A percentile compares a stretch with the other conserved stretches of the same genome.
phyloP scores from a whole-genome alignment of 192 early-diverging fungal species.

The Lunasporangiospora selenospora region DNA sequence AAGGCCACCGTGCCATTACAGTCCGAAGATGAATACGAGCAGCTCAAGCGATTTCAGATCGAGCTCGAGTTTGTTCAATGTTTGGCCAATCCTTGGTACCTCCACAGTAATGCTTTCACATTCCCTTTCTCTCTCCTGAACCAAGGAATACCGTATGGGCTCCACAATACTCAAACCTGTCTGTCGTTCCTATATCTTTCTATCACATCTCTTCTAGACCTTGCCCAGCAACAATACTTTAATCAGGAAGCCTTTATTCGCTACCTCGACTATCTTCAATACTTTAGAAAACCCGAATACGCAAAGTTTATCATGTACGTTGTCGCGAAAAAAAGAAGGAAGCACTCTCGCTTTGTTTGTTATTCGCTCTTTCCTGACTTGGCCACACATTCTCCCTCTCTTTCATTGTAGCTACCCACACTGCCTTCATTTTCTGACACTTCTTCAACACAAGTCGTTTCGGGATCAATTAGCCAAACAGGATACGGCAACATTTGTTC shows the following conservation, averaged over 20 bases:
- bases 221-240: constrained; percentile 91
- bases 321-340: too few relatives aligned
- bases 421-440: constrained; percentile 82
- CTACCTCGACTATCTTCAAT: constrained; percentile 90
- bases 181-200: not conserved
- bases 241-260: constrained; percentile 85
- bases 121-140: too few relatives aligned
- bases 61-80: constrained; percentile 98
- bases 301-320: constrained; percentile 85
- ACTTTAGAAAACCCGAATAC: constrained; percentile 91
- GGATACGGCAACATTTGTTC: constrained; percentile 76
- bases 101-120: constrained; percentile 88
- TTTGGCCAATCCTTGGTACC: constrained; percentile 92
- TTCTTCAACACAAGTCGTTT: constrained; percentile 85
- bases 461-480: constrained; percentile 75
- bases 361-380: not conserved
- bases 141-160: too few relatives aligned
- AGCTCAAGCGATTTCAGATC: constrained; percentile 75
- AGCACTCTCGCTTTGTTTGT: too few relatives aligned
- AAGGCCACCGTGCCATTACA: constrained; percentile 2
- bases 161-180: not conserved
- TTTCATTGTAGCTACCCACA: constrained; percentile 79
- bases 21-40: constrained; percentile 50
- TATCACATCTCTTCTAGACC: constrained; percentile 48
- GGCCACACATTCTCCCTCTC: not conserved